These are phyloP conservation scores for Plenodomus lindquistii DNA, from an alignment of 2,329 filamentous ascomycete genomes.

Conservation along the genomic window DNA sequence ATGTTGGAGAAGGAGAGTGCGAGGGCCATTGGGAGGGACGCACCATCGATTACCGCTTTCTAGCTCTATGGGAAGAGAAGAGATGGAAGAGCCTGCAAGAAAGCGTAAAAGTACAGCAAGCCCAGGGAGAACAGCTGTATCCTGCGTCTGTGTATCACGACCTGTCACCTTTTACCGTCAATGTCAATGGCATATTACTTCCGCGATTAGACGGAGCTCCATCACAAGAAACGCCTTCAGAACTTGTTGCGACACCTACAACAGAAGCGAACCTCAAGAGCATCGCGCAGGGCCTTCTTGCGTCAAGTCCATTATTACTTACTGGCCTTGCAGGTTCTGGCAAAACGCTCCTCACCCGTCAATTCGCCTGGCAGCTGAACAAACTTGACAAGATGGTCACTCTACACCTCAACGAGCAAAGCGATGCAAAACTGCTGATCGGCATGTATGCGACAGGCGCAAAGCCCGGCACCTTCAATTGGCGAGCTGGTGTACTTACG, in stretches of 20 bases:
- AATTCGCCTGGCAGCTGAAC: conserved; percentile 78
- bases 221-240: conserved; percentile 27
- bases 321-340: conserved; percentile 83
- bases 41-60: conserved; percentile 76
- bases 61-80: conserved; percentile 66
- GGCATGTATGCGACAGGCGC: conserved; percentile 91
- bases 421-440: conserved; percentile 93
- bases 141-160: conserved; percentile 13
- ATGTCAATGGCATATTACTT: conserved; percentile 44
- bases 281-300: conserved; percentile 70
- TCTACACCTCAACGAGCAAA: conserved; percentile 95
- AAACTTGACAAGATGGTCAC: conserved; percentile 86
- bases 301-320: conserved; percentile 73
- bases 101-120: conserved; percentile 9
- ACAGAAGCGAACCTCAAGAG: conserved; percentile 71
- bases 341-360: conserved; percentile 84
- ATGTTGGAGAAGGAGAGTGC: conserved; percentile 67
- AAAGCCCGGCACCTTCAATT: conserved; percentile 85
- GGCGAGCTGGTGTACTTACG: conserved; percentile 90
- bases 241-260: conserved; percentile 68
- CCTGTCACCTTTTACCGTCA: conserved; percentile 38
- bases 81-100: conserved; percentile 47
- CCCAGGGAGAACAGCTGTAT: background rate
- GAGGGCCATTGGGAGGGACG: conserved; percentile 75
- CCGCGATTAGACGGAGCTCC: conserved; percentile 42